Base-by-base conservation (phyloP, 2,329 filamentous ascomycete species). In the Colletotrichum musae region DNA sequence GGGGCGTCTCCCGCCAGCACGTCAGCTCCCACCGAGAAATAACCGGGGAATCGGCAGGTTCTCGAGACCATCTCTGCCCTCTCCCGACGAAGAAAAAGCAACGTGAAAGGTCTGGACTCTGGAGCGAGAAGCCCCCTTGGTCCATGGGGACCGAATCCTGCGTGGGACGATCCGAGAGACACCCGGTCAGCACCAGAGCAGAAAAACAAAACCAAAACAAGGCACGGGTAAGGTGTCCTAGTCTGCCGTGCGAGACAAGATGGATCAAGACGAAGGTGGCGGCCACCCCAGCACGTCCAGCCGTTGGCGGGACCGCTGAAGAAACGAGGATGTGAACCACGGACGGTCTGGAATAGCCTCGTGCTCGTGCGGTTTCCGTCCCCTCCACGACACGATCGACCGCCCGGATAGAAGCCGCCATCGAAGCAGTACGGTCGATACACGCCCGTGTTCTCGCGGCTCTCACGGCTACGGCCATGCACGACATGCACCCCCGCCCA, bases 41-140 rank as follows among this genome's bases (percentile, higher is more conserved):
- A 52, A 48, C 41, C 61, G 41, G 60, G 61, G 54, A 69, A 50
- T 54, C 66, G 61, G 43, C 50, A 50, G 50, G 56, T 59, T 56
- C 61, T 28, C 24, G 24, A 43, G 54, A 21, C 26, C 60, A 18
- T 53, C 39, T 53, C 39, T 58, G 39, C 21, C 24, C 50, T 59
- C 50, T 59, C 48, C 45, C 18, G 15, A 16, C 32, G 36, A 54
- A 51, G 66, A 48, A 65, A 65, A 69, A 69, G 61, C 53, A 69
- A 68, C 41, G 24, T 21, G 16, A 43, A 26, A 28, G 60, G 54
- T 65, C 60, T 65, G 54, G 61, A 45, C 50, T 56, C n/a, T 24
- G 45, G 36, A 58, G 59, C 56, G 12, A 39, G 24, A 64, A 26
- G 59, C 39, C 59, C 36, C 18, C 57, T 58, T 28, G 43, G 32